These are phyloP conservation scores for Paramecium sexaurelia DNA, from an alignment of 73 alveolate genomes.

Conservation along the genomic window DNA sequence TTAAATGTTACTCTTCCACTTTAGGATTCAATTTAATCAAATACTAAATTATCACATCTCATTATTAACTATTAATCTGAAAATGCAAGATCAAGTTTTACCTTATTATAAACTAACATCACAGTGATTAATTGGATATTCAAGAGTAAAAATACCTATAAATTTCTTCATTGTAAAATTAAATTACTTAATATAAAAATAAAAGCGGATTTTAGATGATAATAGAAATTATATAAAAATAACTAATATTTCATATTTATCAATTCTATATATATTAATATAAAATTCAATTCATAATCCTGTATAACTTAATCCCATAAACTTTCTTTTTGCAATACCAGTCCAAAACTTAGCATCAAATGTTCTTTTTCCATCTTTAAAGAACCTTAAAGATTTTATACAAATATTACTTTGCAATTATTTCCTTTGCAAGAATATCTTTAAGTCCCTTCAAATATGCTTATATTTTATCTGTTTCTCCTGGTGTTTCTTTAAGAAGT, in stretches of 20 bases:
- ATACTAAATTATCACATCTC: background rate
- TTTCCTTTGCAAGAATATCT: conserved; percentile 18
- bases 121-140: background rate
- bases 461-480: background rate
- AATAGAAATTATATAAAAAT: too few relatives aligned
- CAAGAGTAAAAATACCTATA: background rate
- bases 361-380: background rate
- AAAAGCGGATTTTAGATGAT: background rate
- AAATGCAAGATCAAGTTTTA: background rate
- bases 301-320: conserved; percentile 57
- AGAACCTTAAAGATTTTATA: background rate
- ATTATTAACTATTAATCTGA: background rate
- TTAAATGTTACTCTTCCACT: background rate
- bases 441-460: conserved; percentile 7
- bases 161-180: background rate
- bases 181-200: background rate
- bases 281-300: conserved; percentile 36
- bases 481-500: conserved; percentile 2
- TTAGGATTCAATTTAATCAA: background rate
- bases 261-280: background rate
- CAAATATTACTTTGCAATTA: background rate
- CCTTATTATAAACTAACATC: background rate
- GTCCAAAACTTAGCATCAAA: conserved; percentile 48
- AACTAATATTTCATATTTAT: background rate
- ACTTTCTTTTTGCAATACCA: conserved; percentile 30